Conservation (phyloP, 768 basidiomycete genomes). For the Suillus spraguei region DNA sequence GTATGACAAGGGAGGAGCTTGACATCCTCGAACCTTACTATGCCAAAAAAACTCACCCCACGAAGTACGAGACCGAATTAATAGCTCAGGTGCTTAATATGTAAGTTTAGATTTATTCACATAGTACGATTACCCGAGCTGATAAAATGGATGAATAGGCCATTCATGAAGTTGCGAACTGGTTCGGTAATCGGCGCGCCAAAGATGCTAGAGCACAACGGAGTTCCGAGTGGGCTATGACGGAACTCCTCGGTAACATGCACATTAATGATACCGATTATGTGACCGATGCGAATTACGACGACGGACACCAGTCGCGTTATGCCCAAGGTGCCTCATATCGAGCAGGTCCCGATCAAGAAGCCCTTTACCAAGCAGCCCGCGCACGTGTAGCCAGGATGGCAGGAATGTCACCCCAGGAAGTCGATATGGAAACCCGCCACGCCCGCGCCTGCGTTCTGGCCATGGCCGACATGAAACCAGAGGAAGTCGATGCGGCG, state of each 20-base stretch:
- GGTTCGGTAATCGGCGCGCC: slow-evolving; percentile 9
- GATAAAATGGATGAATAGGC: background rate
- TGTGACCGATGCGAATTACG: background rate
- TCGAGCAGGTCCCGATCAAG: background rate
- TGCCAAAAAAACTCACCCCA: background rate
- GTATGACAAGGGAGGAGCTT: slow-evolving; percentile 5
- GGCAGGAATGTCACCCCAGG: background rate
- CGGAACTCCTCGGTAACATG: background rate
- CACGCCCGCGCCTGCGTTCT: background rate
- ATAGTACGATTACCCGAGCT: no score
- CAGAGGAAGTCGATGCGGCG: slow-evolving; percentile 4
- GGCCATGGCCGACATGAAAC: background rate
- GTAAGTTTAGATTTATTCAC: background rate
- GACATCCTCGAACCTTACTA: slow-evolving; percentile 1
- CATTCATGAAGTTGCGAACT: background rate
- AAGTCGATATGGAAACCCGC: background rate
- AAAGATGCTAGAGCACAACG: background rate
- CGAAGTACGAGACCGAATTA: background rate
- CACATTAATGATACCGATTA: background rate
- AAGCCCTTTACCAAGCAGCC: background rate
- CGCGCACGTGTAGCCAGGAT: background rate
- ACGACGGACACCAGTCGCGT: background rate
- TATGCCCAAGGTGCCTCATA: background rate
- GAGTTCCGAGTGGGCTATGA: background rate
- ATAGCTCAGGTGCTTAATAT: background rate